These are phyloP conservation scores for Rhizopus delemar DNA, from an alignment of 371 early-diverging fungal species.

Conservation along the genomic window DNA sequence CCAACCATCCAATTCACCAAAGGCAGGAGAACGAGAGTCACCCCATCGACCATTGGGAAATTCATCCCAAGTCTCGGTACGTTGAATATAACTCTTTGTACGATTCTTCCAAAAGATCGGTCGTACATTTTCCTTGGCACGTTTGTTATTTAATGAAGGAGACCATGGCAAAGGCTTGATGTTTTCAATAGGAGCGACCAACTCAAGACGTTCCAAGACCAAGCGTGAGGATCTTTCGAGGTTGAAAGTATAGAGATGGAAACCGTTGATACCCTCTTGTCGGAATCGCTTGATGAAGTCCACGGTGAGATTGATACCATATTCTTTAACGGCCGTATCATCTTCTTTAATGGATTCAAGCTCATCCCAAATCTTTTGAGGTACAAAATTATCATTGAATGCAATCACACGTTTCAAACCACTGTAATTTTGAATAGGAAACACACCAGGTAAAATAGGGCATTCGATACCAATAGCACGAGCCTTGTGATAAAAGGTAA, in stretches of 20 bases:
- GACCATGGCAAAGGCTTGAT: conserved; percentile 68
- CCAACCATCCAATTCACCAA: conserved; percentile 92
- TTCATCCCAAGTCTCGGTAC: conserved; percentile 97
- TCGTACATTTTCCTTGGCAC: conserved; percentile 91
- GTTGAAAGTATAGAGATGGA: conserved; percentile 91
- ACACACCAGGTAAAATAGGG: conserved; percentile 94
- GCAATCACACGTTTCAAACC: conserved; percentile 86
- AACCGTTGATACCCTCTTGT: conserved; percentile 70
- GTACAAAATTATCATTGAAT: conserved; percentile 85
- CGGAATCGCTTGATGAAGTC: conserved; percentile 78
- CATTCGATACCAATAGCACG: conserved; percentile 79
- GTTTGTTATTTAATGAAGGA: conserved; percentile 71
- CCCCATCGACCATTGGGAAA: conserved; percentile 99
- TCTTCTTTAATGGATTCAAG: conserved; percentile 95
- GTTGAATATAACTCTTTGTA: conserved; percentile 85
- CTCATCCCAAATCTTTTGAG: conserved; percentile 77
- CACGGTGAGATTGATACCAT: conserved; percentile 83
- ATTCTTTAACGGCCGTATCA: conserved; percentile 92
- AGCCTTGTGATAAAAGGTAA: conserved; percentile 76
- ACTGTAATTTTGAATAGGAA: conserved; percentile 92
- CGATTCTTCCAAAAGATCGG: conserved; percentile 98
- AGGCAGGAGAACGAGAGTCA: conserved; percentile 90
- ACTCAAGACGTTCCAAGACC: conserved; percentile 78
- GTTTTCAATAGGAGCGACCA: conserved; percentile 77
- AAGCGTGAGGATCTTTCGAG: conserved; percentile 85